phyloP scores from a whole-genome alignment of 257 asterid genomes.

The Gentiana macrophylla region DNA sequence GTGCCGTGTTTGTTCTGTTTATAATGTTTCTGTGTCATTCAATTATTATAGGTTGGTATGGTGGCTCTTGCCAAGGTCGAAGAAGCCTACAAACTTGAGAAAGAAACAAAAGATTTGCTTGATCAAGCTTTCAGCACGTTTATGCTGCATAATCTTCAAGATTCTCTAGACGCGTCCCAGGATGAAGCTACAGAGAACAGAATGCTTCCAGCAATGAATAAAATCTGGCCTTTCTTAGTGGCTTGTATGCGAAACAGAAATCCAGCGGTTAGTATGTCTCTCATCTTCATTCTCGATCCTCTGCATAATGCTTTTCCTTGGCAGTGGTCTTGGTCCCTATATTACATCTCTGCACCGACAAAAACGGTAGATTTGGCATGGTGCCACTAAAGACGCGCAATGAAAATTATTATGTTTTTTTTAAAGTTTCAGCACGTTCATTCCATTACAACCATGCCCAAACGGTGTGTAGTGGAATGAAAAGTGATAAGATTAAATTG shows the following conservation, averaged over 20 bases:
- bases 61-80: conserved; percentile 63
- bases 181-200: conserved; percentile 74
- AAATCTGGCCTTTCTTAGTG: conserved; percentile 91
- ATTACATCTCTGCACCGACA: too few species aligned
- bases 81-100: conserved; percentile 77
- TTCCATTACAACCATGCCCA: too few species aligned
- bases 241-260: conserved; percentile 70
- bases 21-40: conserved; percentile 1
- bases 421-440: too few species aligned
- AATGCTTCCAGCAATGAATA: conserved; percentile 91
- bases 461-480: too few species aligned
- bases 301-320: too few species aligned
- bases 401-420: too few species aligned
- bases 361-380: too few species aligned
- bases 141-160: conserved; percentile 51
- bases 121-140: conserved; percentile 30
- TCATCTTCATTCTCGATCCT: background rate
- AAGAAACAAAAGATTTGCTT: conserved; percentile 55
- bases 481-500: too few species aligned
- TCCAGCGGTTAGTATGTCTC: conserved; percentile 46
- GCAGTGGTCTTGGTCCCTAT: too few species aligned
- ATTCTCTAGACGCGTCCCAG: conserved; percentile 52
- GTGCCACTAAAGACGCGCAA: too few species aligned
- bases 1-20: conserved; percentile 2
- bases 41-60: conserved; percentile 52